A percentile compares a stretch with the other conserved stretches of the same genome.
Conservation (phyloP, 768 basidiomycete species). For the Boletellus ananas region DNA sequence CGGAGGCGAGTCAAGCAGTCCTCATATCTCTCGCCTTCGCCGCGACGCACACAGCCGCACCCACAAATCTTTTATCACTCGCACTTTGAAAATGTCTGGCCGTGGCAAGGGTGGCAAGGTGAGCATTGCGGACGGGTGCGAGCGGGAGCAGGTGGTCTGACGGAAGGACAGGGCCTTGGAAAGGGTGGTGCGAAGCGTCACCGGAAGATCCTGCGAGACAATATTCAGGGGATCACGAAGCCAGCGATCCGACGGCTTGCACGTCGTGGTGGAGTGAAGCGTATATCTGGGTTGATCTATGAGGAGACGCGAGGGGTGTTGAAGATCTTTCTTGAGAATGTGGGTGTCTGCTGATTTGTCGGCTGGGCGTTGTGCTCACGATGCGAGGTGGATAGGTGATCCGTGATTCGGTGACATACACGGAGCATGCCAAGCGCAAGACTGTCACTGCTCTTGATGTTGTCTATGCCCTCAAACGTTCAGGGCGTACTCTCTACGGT, state of each 20-base stretch:
- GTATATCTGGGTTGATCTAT: slow-evolving; percentile 83
- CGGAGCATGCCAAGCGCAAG: slow-evolving; percentile 95
- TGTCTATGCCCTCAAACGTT: slow-evolving; percentile 81
- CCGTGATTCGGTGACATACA: slow-evolving; percentile 97
- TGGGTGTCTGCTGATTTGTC: slow-evolving; percentile 47
- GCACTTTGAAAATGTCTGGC: slow-evolving; percentile 69
- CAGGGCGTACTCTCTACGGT: slow-evolving; percentile 87
- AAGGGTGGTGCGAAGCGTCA: not conserved
- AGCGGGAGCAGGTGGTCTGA: too few species aligned
- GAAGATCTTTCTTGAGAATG: slow-evolving; percentile 92
- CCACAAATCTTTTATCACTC: slow-evolving; percentile 9
- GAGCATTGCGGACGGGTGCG: slow-evolving; percentile 10
- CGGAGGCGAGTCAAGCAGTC: not conserved
- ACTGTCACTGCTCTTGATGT: slow-evolving; percentile 96
- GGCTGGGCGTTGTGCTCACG: too few species aligned
- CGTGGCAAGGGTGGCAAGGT: slow-evolving; percentile 96
- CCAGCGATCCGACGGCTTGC: slow-evolving; percentile 94
- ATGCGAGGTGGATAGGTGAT: slow-evolving; percentile 54
- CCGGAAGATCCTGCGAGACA: not conserved
- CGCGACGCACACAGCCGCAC: slow-evolving; percentile 8
- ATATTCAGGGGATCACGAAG: slow-evolving; percentile 66
- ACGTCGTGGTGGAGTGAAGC: slow-evolving; percentile 94
- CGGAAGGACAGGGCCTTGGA: slow-evolving; percentile 36
- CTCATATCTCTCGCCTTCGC: slow-evolving; percentile 4
- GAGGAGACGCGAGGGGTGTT: slow-evolving; percentile 89